These are phyloP conservation scores for Tetrahymena borealis DNA, from an alignment of 73 alveolate genomes.

Conservation along the genomic window DNA sequence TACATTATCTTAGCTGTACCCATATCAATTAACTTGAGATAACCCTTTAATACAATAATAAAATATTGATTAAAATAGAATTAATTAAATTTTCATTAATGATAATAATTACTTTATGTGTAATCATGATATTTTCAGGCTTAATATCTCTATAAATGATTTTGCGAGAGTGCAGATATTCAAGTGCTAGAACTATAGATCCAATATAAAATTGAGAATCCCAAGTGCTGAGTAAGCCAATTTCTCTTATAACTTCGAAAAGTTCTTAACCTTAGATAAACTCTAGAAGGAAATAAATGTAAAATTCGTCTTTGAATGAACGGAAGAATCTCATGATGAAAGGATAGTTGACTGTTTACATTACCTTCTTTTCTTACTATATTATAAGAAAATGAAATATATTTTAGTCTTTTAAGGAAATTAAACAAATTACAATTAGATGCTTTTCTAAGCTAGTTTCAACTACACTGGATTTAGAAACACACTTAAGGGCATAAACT, in stretches of 20 bases:
- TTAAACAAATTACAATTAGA: neutral
- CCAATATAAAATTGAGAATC: slow-evolving; percentile 56
- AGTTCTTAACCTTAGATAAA: slow-evolving; percentile 58
- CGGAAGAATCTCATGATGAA: slow-evolving; percentile 56
- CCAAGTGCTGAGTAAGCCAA: slow-evolving; percentile 38
- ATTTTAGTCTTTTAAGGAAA: neutral
- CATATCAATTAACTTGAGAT: slow-evolving; percentile 40
- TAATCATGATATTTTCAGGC: slow-evolving; percentile 64
- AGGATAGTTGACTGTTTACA: slow-evolving; percentile 48
- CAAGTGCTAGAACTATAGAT: slow-evolving; percentile 55
- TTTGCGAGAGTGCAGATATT: slow-evolving; percentile 62
- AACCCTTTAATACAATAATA: slow-evolving; percentile 4
- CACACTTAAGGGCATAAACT: slow-evolving; percentile 54
- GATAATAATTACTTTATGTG: slow-evolving; percentile 47
- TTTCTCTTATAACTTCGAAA: slow-evolving; percentile 61
- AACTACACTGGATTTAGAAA: slow-evolving; percentile 39
- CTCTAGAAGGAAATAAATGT: slow-evolving; percentile 49
- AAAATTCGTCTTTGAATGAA: slow-evolving; percentile 51
- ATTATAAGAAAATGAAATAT: neutral
- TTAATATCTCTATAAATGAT: slow-evolving; percentile 65
- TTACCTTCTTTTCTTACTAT: slow-evolving; percentile 44
- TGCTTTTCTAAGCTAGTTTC: slow-evolving; percentile 37
- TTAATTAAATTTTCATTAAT: neutral
- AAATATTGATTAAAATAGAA: neutral
- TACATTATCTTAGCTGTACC: slow-evolving; percentile 43